Conservation (phyloP, 1,284 basidiomycete genomes). For the Papiliotrema terrestris region DNA sequence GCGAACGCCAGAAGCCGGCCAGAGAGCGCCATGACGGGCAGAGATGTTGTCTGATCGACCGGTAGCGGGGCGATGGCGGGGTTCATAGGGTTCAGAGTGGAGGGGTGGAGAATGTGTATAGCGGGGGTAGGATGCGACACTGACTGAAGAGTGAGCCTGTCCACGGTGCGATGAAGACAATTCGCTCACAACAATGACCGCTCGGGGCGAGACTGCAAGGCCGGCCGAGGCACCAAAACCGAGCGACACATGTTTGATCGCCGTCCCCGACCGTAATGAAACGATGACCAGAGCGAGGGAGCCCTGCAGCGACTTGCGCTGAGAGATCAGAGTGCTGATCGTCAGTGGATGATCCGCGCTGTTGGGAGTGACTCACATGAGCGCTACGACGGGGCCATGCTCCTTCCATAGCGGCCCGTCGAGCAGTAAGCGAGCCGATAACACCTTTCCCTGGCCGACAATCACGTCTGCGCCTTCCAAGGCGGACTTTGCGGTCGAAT, state of each 20-base stretch:
- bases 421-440: neutral
- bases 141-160: slow-evolving; percentile 14
- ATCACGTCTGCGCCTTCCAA: neutral
- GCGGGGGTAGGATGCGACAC: slow-evolving; percentile 27
- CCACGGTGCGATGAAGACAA: too few species aligned
- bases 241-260: slow-evolving; percentile 27
- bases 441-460: neutral
- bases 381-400: slow-evolving; percentile 16
- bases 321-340: neutral
- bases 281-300: slow-evolving; percentile 17
- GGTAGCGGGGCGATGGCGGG: slow-evolving; percentile 16
- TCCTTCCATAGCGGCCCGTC: neutral
- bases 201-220: slow-evolving; percentile 15
- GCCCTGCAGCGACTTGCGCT: neutral
- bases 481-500: slow-evolving; percentile 1
- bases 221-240: slow-evolving; percentile 22
- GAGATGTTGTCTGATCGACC: slow-evolving; percentile 9
- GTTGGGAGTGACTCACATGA: slow-evolving; percentile 16
- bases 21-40: slow-evolving; percentile 29
- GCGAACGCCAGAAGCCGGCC: slow-evolving; percentile 36
- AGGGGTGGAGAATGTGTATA: slow-evolving; percentile 27
- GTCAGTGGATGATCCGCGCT: neutral
- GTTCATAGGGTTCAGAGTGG: slow-evolving; percentile 15
- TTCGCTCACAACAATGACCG: slow-evolving; percentile 28
- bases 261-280: slow-evolving; percentile 22